Evolutionary conservation across 805 yeast genomes (phyloP).

Genomic region (Priceomyces melissophilus): DNA sequence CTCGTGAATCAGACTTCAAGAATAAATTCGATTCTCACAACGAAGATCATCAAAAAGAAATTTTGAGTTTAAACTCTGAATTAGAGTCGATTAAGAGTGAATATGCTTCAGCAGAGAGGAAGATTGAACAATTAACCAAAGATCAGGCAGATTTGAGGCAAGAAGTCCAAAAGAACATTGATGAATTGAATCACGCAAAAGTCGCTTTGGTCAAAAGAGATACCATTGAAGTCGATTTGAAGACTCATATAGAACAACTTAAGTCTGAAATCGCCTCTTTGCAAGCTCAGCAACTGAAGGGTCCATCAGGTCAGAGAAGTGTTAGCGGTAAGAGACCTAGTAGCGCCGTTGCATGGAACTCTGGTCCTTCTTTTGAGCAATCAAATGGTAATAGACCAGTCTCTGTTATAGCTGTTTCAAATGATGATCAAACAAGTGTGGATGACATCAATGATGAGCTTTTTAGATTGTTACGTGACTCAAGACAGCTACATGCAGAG

Average conservation of each 20-base stretch:
- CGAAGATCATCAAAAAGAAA: conserved; percentile 46
- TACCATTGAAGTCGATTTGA: conserved; percentile 63
- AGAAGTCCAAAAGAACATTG: conserved; percentile 59
- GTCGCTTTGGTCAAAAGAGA: conserved; percentile 55
- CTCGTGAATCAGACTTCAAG: conserved; percentile 53
- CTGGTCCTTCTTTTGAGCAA: conserved; percentile 33
- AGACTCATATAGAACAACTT: conserved; percentile 55
- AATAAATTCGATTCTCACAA: conserved; percentile 44
- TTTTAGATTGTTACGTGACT: conserved; percentile 65
- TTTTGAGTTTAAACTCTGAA: conserved; percentile 52
- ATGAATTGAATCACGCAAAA: conserved; percentile 59
- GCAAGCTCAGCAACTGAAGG: conserved; percentile 32
- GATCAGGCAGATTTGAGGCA: conserved; percentile 61
- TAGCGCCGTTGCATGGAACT: conserved; percentile 35
- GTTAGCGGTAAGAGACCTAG: conserved; percentile 40
- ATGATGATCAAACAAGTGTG: conserved; percentile 50
- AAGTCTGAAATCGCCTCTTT: conserved; percentile 49
- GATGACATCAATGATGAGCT: conserved; percentile 75
- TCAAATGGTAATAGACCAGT: conserved; percentile 49
- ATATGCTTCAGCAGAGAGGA: conserved; percentile 53
- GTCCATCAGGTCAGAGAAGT: conserved; percentile 28
- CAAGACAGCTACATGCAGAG: conserved; percentile 72
- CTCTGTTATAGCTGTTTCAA: conserved; percentile 57
- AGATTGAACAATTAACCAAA: conserved; percentile 56
- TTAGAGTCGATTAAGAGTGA: conserved; percentile 53